Base-by-base conservation (phyloP, 169 alveolate species). In the Plasmodium gonderi region DNA sequence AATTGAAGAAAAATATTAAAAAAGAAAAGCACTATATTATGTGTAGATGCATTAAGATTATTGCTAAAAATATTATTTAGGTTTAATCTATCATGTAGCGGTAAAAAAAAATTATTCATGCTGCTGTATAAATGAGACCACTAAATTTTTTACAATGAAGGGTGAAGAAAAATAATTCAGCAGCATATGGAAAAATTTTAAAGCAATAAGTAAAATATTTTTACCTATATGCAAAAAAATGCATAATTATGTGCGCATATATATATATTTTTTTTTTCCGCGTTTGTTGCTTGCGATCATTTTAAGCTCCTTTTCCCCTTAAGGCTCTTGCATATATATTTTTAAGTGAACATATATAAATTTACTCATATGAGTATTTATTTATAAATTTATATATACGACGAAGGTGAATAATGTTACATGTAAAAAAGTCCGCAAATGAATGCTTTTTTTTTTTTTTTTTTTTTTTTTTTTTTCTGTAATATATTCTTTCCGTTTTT, bases 41-140 rank as follows among this genome's bases (percentile, higher is more conserved):
- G 65, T 74, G 65, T 74, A 69, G 83, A 80, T 72, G 92, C 92
- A 69, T 29, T 83, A 72, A 72, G 91, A 29, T 74, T 68, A 60
- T 68, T 83, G 54, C 76, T 83, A 83, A 69, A 65, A 23, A 69
- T 72, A 8, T 23, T 68, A 83, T 72, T 83, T 83, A 83, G 92
- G 92, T 83, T 83, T 69, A 83, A 83, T 83, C 92, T 83, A 83
- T 79, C 44, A 83, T 69, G 38, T 47, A 74, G 92, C 76, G 33
- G 64, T 47, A 26, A 45, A 44, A 83, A 83, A 47, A 83, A 26
- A 17, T 83, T 69, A 36, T 69, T 83, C 44, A 51, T 47, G 42
- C 26, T 72, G 92, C 92, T 83, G 92, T 83, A 49, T 64, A 68
- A 69, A 33, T 83, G 76, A 69, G 82, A 64, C 92, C 92, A 83